These are phyloP conservation scores for Citrus sinensis DNA, from an alignment of 345 rosid species.

Conservation along the genomic window DVS_A1.0 CM039164.1:5455001-5455500, in stretches of 20 bases:
- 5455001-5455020: not conserved
- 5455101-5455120: too few species aligned
- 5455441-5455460: too few species aligned
- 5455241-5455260: not conserved
- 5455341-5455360: not conserved
- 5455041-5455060: not conserved
- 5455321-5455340: not conserved
- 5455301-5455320: not conserved
- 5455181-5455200: not conserved
- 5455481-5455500: too few species aligned
- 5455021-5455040: not conserved
- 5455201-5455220: not conserved
- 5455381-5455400: not conserved
- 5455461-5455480: too few species aligned
- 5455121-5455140: not conserved
- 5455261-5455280: not conserved
- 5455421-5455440: not conserved
- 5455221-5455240: not conserved
- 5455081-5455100: not conserved
- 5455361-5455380: not conserved
- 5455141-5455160: not conserved
- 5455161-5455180: not conserved
- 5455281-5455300: not conserved
- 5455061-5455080: not conserved
- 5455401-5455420: not conserved